Evolutionary conservation across 805 yeast genomes (phyloP).

Genomic region (Schizosaccharomyces octosporus): DNA sequence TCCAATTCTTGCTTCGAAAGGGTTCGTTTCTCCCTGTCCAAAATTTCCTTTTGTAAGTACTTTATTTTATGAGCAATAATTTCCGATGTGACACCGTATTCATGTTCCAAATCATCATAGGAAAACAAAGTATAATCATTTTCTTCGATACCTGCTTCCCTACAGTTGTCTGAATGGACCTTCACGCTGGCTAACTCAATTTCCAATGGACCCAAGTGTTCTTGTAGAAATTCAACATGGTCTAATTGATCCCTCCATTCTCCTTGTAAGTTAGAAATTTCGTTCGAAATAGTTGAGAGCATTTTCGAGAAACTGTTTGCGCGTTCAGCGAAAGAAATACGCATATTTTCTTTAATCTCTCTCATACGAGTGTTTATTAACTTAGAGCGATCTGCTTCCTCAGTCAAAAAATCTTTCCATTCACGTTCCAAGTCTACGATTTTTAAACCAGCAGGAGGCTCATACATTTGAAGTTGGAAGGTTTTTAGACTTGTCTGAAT

Average conservation of each 20-base stretch:
- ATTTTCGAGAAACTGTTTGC: slow-evolving; percentile 14
- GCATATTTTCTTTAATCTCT: slow-evolving; percentile 13
- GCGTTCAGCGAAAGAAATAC: slow-evolving; percentile 13
- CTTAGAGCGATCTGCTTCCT: slow-evolving; percentile 15
- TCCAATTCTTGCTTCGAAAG: slow-evolving; percentile 17
- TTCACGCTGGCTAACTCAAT: slow-evolving; percentile 12
- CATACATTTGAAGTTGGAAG: slow-evolving; percentile 14
- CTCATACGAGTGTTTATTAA: slow-evolving; percentile 10
- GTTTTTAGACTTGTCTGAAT: slow-evolving; percentile 17
- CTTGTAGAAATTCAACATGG: slow-evolving; percentile 15
- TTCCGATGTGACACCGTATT: slow-evolving; percentile 16
- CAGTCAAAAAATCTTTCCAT: slow-evolving; percentile 14
- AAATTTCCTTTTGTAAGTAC: slow-evolving; percentile 20
- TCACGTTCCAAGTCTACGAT: slow-evolving; percentile 12
- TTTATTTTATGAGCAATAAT: slow-evolving; percentile 18
- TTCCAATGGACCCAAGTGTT: slow-evolving; percentile 17
- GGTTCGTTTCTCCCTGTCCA: slow-evolving; percentile 15
- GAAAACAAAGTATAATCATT: slow-evolving; percentile 16
- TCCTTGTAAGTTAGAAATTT: slow-evolving; percentile 11
- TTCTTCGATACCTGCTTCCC: slow-evolving; percentile 17
- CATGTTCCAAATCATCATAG: slow-evolving; percentile 18
- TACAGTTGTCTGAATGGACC: slow-evolving; percentile 11
- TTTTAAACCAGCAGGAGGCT: slow-evolving; percentile 14
- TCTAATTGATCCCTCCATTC: slow-evolving; percentile 18
- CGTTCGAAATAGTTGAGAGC: slow-evolving; percentile 11